Percentiles rank a stretch among this genome's conserved stretches.
phyloP scores from a whole-genome alignment of 1,284 basidiomycete genomes.

The Moniliophthora roreri region DNA sequence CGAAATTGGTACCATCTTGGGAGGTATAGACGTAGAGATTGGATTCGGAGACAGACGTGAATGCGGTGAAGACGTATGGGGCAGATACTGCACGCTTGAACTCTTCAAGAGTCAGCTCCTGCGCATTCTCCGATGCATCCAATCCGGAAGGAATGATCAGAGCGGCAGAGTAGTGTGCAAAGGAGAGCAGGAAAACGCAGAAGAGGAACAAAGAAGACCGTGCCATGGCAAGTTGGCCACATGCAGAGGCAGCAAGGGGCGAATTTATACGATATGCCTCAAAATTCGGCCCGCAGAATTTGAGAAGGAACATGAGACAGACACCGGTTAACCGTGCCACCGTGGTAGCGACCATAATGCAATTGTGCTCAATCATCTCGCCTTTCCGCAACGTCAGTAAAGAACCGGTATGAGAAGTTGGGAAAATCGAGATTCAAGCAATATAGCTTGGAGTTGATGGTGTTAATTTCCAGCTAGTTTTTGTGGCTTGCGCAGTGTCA shows the following conservation, averaged over 20 bases:
- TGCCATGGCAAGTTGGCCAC: not conserved
- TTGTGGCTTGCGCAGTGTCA: no score
- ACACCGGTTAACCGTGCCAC: no score
- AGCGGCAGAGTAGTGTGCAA: not conserved
- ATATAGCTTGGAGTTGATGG: no score
- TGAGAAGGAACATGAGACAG: no score
- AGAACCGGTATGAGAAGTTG: no score
- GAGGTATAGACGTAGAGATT: slow-evolving; percentile 35
- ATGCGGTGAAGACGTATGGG: slow-evolving; percentile 34
- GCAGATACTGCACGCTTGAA: slow-evolving; percentile 32
- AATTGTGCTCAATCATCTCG: no score
- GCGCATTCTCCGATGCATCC: slow-evolving; percentile 10
- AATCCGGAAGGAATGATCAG: not conserved
- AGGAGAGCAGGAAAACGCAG: not conserved
- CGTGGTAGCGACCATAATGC: no score
- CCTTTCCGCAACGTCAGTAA: no score
- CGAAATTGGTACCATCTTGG: slow-evolving; percentile 31
- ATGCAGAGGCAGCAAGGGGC: no score
- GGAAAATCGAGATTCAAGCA: no score
- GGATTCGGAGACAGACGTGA: slow-evolving; percentile 32
- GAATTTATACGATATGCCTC: no score
- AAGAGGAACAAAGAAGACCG: not conserved
- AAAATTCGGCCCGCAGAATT: not conserved
- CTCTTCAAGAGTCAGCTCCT: slow-evolving; percentile 22
- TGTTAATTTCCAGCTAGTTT: no score